A percentile compares a stretch with the other conserved stretches of the same genome.
phyloP scores from a whole-genome alignment of 441 rosid genomes.

The Erodium moschatum region DNA sequence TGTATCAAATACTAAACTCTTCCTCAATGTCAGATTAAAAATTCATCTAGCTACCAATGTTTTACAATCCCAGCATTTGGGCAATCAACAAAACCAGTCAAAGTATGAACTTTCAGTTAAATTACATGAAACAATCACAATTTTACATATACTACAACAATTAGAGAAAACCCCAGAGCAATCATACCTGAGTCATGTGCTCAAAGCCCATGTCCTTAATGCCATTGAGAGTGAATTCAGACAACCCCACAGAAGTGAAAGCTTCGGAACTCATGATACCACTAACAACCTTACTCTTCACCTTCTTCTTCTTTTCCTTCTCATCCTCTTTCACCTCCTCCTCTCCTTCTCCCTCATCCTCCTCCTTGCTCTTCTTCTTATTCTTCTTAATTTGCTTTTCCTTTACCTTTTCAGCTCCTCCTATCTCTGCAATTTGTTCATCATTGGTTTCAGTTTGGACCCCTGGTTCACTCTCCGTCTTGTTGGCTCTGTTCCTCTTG shows the following conservation, averaged over 20 bases:
- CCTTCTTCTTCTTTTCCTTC: conserved; percentile 21
- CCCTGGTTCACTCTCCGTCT: conserved; percentile 14
- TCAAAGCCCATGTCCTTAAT: conserved; percentile 71
- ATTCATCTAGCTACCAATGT: not conserved
- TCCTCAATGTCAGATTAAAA: conserved; percentile 32
- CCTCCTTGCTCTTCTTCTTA: conserved; percentile 6
- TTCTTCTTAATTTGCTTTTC: conserved; percentile 7
- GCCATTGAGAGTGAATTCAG: conserved; percentile 55
- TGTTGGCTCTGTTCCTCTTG: conserved; percentile 39
- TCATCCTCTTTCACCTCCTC: conserved; percentile 22
- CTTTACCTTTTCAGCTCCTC: conserved; percentile 18
- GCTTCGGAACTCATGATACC: conserved; percentile 75
- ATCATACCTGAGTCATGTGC: conserved; percentile 65
- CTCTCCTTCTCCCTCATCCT: conserved; percentile 13
- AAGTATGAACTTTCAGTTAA: not conserved
- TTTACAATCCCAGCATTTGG: not conserved
- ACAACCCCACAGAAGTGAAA: conserved; percentile 60
- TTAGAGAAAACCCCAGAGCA: not conserved
- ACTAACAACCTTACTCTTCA: conserved; percentile 28
- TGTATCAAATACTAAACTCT: not conserved
- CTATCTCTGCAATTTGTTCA: conserved; percentile 8
- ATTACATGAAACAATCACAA: not conserved
- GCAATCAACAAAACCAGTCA: conserved; percentile 2
- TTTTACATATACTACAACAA: not conserved
- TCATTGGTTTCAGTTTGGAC: conserved; percentile 16